Conservation (phyloP, 371 early-diverging fungal species). For the Lichtheimia corymbifera region DNA sequence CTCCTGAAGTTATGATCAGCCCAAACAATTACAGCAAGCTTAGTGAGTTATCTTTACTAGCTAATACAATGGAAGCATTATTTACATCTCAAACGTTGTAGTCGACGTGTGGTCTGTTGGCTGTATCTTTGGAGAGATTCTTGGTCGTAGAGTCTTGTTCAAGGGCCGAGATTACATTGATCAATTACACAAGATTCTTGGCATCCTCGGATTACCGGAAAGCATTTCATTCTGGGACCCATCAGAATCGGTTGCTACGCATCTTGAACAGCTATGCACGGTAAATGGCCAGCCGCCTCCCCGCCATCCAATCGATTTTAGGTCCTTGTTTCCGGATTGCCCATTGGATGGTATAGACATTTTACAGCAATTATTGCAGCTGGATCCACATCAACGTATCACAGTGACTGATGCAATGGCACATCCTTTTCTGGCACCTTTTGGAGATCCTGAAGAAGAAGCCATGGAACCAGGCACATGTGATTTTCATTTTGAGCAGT, state of each 20-base stretch:
- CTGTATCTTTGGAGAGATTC: slow-evolving; percentile 84
- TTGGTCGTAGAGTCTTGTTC: slow-evolving; percentile 70
- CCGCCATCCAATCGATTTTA: slow-evolving; percentile 25
- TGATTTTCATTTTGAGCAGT: slow-evolving; percentile 26
- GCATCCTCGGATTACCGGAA: slow-evolving; percentile 85
- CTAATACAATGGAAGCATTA: not conserved
- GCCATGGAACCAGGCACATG: slow-evolving; percentile 12
- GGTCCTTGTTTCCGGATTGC: slow-evolving; percentile 42
- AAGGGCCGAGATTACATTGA: slow-evolving; percentile 81
- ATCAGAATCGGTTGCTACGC: slow-evolving; percentile 24
- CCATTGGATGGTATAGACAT: slow-evolving; percentile 67
- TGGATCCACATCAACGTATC: slow-evolving; percentile 80
- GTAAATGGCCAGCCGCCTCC: slow-evolving; percentile 46
- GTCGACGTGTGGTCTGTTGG: slow-evolving; percentile 90
- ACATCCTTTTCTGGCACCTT: slow-evolving; percentile 74
- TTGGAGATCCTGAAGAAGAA: slow-evolving; percentile 28
- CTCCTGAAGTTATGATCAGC: slow-evolving; percentile 90
- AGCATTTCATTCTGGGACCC: slow-evolving; percentile 66
- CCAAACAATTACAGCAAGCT: slow-evolving; percentile 76
- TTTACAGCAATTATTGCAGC: slow-evolving; percentile 69
- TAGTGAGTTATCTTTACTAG: slow-evolving; percentile 36
- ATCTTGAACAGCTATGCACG: slow-evolving; percentile 32
- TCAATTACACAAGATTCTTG: slow-evolving; percentile 89
- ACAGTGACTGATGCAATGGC: slow-evolving; percentile 73
- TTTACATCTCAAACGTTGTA: slow-evolving; percentile 1